Evolutionary conservation across 495 filamentous ascomycete species (phyloP).

Genomic region (Cercophora newfieldiana): DNA sequence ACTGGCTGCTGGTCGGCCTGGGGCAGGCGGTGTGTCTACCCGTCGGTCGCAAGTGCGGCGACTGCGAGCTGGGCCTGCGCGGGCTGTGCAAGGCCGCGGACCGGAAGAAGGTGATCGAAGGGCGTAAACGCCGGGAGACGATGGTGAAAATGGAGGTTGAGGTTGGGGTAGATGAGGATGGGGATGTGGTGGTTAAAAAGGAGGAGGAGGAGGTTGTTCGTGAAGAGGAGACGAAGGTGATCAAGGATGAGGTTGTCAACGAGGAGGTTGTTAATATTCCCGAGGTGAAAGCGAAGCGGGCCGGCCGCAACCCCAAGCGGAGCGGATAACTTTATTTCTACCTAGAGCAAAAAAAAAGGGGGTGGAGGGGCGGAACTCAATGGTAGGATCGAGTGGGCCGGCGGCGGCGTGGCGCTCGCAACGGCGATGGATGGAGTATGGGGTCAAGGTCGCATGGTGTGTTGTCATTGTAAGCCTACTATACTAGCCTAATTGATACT

Average conservation of each 20-base stretch:
- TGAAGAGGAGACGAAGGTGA: constrained; percentile 28
- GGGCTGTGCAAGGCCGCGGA: constrained; percentile 77
- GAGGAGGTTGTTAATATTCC: constrained; percentile 26
- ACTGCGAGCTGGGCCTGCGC: constrained; percentile 72
- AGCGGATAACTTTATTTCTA: constrained; percentile 1
- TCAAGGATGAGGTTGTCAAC: constrained; percentile 26
- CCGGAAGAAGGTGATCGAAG: constrained; percentile 52
- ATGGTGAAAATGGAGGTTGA: constrained; percentile 33
- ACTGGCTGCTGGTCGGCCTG: constrained; percentile 85
- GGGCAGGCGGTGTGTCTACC: constrained; percentile 86
- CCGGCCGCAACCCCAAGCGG: neutral
- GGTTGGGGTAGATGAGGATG: constrained; percentile 29
- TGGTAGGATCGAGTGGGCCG: too few species aligned
- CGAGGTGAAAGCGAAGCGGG: constrained; percentile 10
- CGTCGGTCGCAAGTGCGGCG: constrained; percentile 75
- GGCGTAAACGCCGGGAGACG: constrained; percentile 40
- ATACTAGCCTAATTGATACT: neutral
- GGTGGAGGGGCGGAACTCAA: neutral
- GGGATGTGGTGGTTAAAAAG: constrained; percentile 22
- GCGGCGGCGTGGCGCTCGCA: neutral
- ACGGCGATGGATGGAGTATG: neutral
- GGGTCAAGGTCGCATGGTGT: neutral
- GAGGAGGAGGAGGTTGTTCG: constrained; percentile 25
- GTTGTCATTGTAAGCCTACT: neutral
- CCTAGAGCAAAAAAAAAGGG: constrained; percentile 13